Conservation (phyloP, 1,139 yeast species). For the Yamadazyma sp. region DNA sequence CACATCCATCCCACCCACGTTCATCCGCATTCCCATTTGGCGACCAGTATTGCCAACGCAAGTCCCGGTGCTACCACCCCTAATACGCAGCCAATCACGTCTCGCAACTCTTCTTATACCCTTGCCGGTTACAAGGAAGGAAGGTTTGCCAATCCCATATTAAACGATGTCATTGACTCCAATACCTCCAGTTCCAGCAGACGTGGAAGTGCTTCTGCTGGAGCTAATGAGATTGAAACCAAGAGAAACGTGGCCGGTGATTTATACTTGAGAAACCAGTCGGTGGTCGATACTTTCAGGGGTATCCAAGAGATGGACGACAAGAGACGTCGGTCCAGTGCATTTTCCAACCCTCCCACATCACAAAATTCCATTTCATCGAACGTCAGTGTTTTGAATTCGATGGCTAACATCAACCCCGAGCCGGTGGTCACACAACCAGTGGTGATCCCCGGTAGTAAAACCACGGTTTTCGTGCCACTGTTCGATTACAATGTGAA, state of each 20-base stretch:
- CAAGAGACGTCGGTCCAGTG: constrained; percentile 42
- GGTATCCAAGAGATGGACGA: constrained; percentile 50
- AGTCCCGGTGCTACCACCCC: constrained; percentile 4
- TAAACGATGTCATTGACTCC: constrained; percentile 39
- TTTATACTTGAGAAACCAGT: constrained; percentile 47
- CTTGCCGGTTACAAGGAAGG: constrained; percentile 37
- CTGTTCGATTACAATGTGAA: too few species aligned
- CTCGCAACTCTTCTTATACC: constrained; percentile 22
- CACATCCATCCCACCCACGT: constrained; percentile 6
- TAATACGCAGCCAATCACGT: not conserved
- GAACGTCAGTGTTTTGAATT: not conserved
- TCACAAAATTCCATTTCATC: constrained; percentile 22
- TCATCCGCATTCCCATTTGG: constrained; percentile 6
- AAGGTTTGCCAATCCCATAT: constrained; percentile 23
- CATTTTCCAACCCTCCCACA: constrained; percentile 22
- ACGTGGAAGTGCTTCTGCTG: constrained; percentile 34
- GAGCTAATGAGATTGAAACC: constrained; percentile 48
- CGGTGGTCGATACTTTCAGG: constrained; percentile 50
- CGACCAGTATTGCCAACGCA: constrained; percentile 3
- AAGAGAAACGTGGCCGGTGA: constrained; percentile 58
- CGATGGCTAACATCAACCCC: not conserved
- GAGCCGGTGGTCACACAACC: constrained; percentile 12
- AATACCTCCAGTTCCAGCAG: constrained; percentile 26
- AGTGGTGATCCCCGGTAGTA: constrained; percentile 12
- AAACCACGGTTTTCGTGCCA: too few species aligned